Base-by-base conservation (phyloP, 768 basidiomycete genomes). In the Boletus vinaceobasis region DNA sequence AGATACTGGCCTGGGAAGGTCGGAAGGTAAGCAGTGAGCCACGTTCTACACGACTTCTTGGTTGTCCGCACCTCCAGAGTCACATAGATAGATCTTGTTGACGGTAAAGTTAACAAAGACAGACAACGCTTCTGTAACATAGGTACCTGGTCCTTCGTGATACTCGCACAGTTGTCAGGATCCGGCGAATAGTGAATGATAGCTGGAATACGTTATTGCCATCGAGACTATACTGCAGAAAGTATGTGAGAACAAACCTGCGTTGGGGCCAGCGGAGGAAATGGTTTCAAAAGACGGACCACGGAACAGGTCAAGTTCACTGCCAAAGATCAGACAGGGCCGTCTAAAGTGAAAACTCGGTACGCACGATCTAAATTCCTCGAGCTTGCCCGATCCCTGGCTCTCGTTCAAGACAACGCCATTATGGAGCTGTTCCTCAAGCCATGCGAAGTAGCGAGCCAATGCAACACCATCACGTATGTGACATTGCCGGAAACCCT, bases 151-250 rank as follows among this genome's bases (percentile, higher is more conserved):
- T 93, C 85, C 64, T 84, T 83, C 62, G 80, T 80, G 57, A 99
- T 86, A 15, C 83, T 77, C 0, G 88, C 86, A 61, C 86, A 90
- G 58, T 86, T 81, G 7, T 77, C 72, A 14, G 85, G 82, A 47
- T 90, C 84, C 9, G 96, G 94, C 3, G 79, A 76, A 71, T 99
- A 99, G 67, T 98, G 96, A 43, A 99, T 96, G 65, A 99, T 88
- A 23, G 93, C 93, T 88, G 50, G 19, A 15, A 45, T 8, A 26
- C 13, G 57, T 48, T 9, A 43, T 54, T 23, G 38, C 5, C 9
- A 56, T 42, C 37, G 45, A 8, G 8, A 56, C 31, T 14, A 14
- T 48, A 27, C 21, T 17, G 2, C 7, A 0, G 8, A 35, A 38
- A 39, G 7, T 15, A 53, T 33, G 4, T 9, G 7, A 36, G 29